These are phyloP conservation scores for Darksidea phi DNA, from an alignment of 495 filamentous ascomycete species.

Conservation along the genomic window DNA sequence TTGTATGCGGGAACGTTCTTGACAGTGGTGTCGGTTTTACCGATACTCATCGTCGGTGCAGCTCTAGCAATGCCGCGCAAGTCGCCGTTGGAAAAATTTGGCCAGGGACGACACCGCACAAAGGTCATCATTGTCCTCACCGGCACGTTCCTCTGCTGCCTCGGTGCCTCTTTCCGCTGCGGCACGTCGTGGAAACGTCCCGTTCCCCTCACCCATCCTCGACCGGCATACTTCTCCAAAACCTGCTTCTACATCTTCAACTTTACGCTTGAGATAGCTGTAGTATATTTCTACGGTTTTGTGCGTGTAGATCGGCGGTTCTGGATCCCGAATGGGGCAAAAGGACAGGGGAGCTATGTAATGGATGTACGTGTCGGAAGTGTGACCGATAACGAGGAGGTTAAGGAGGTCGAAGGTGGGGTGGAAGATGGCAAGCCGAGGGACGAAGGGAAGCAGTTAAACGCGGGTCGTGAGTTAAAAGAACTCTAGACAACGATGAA, in stretches of 20 bases:
- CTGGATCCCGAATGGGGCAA: conserved; percentile 42
- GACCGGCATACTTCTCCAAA: conserved; percentile 63
- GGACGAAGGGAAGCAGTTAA: no score
- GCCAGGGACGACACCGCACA: conserved; percentile 60
- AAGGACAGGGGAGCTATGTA: conserved; percentile 36
- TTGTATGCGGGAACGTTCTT: conserved; percentile 67
- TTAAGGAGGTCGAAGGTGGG: not conserved
- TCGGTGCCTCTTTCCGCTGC: conserved; percentile 70
- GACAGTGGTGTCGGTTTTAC: conserved; percentile 70
- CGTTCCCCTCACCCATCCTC: conserved; percentile 55
- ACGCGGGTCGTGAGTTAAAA: no score
- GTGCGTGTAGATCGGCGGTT: conserved; percentile 43
- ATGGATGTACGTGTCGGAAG: not conserved
- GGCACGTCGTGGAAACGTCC: conserved; percentile 55
- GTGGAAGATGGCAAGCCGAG: no score
- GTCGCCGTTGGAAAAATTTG: conserved; percentile 63
- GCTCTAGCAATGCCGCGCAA: conserved; percentile 55
- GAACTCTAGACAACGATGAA: no score
- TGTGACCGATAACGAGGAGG: not conserved
- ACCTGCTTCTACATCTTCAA: conserved; percentile 55
- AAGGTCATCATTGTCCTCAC: conserved; percentile 65
- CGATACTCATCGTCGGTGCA: conserved; percentile 60
- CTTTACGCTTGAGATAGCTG: conserved; percentile 42
- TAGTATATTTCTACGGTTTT: conserved; percentile 38
- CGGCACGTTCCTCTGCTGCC: conserved; percentile 56